A percentile compares a stretch with the other conserved stretches of the same genome.
phyloP scores from a whole-genome alignment of 805 yeast genomes.

The Saitoella complicata region DNA sequence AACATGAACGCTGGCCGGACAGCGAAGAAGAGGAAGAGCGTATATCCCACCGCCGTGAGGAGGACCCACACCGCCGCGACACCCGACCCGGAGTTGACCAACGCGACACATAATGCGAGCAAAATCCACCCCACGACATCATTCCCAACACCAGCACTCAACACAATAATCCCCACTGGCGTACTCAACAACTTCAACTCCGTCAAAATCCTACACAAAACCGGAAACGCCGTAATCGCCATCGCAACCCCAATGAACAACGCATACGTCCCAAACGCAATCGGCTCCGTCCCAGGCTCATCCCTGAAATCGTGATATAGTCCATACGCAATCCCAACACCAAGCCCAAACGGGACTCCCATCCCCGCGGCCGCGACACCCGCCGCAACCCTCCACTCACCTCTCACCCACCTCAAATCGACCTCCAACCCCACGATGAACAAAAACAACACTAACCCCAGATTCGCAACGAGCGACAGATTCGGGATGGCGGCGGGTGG shows the following conservation, averaged over 20 bases:
- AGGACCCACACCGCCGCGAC: constrained; percentile 55
- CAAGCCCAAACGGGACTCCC: constrained; percentile 68
- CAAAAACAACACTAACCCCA: constrained; percentile 59
- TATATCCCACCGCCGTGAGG: constrained; percentile 49
- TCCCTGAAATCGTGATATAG: constrained; percentile 31
- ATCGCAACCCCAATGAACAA: constrained; percentile 71
- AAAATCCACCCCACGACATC: constrained; percentile 72
- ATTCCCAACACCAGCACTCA: constrained; percentile 70
- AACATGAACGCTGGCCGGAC: constrained; percentile 33
- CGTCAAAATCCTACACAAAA: constrained; percentile 59
- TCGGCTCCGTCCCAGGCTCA: constrained; percentile 19
- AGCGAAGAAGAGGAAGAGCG: constrained; percentile 41
- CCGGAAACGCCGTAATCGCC: constrained; percentile 78
- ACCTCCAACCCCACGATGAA: constrained; percentile 71
- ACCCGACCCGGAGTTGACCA: constrained; percentile 58
- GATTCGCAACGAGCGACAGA: constrained; percentile 49
- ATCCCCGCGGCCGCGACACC: constrained; percentile 55
- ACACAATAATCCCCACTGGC: constrained; percentile 37
- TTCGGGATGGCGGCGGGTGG: constrained; percentile 48
- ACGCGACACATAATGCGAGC: constrained; percentile 56
- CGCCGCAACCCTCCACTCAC: constrained; percentile 43
- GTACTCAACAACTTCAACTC: constrained; percentile 42
- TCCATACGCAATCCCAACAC: constrained; percentile 56
- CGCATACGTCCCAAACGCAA: constrained; percentile 57
- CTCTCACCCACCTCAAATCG: constrained; percentile 46